These are phyloP conservation scores for Pleoardoris graminearum DNA, from an alignment of 2,329 filamentous ascomycete genomes.

Conservation along the genomic window DNA sequence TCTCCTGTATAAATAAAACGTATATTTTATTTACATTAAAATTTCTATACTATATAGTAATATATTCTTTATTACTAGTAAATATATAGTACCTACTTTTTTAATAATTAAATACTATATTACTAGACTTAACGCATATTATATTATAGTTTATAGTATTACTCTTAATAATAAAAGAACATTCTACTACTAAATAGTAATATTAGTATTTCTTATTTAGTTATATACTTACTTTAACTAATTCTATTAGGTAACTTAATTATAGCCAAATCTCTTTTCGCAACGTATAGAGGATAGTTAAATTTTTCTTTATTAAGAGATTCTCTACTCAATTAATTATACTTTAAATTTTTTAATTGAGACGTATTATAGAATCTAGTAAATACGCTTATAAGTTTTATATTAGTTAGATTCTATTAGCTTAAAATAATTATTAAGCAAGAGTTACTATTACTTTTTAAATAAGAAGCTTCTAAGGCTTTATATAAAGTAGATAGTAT, in stretches of 20 bases:
- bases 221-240: constrained; percentile 5
- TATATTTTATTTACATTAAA: too few species aligned
- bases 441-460: constrained; percentile 13
- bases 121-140: too few species aligned
- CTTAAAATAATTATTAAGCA: constrained; percentile 14
- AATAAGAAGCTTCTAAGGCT: constrained; percentile 13
- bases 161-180: too few species aligned
- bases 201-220: neutral
- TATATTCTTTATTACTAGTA: too few species aligned
- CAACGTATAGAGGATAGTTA: neutral
- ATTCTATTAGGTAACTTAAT: neutral
- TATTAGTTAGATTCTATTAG: constrained; percentile 16
- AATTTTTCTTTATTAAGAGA: neutral
- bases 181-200: too few species aligned
- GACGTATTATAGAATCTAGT: too few species aligned
- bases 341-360: too few species aligned
- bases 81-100: too few species aligned
- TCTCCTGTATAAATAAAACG: too few species aligned
- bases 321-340: constrained; percentile 13
- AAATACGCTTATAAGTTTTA: neutral
- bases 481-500: constrained; percentile 2
- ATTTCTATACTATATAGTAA: too few species aligned
- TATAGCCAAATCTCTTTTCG: neutral
- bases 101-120: too few species aligned
- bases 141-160: too few species aligned